Conservation (phyloP, 2,329 filamentous ascomycete genomes). For the Lachnellula willkommii region DNA sequence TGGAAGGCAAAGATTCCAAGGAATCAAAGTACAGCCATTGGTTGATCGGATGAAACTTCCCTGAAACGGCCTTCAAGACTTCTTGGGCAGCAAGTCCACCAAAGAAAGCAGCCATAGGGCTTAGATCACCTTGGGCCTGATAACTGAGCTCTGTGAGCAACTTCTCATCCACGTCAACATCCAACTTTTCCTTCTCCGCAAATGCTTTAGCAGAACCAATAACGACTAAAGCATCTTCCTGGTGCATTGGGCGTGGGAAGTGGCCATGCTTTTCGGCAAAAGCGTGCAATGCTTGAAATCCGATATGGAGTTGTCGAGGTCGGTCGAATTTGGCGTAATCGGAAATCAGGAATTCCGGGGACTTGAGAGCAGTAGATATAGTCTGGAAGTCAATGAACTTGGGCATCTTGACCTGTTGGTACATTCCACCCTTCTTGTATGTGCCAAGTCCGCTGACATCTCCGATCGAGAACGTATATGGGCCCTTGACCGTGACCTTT, state of each 20-base stretch:
- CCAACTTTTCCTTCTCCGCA: constrained; percentile 66
- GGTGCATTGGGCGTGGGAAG: constrained; percentile 77
- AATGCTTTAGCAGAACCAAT: constrained; percentile 70
- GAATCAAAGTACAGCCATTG: constrained; percentile 99
- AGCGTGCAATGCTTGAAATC: constrained; percentile 84
- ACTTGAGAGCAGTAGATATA: constrained; percentile 70
- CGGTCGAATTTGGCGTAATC: constrained; percentile 98
- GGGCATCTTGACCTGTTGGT: constrained; percentile 97
- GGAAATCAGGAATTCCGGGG: constrained; percentile 84
- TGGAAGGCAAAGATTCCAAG: constrained; percentile 84
- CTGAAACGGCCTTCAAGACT: constrained; percentile 92
- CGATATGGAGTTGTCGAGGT: constrained; percentile 84
- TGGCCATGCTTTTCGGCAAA: constrained; percentile 72
- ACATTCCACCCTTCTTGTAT: constrained; percentile 85
- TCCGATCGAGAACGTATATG: constrained; percentile 96
- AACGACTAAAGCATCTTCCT: constrained; percentile 74
- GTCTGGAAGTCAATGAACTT: constrained; percentile 86
- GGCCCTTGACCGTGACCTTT: constrained; percentile 90
- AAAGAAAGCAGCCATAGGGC: constrained; percentile 90
- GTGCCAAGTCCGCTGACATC: constrained; percentile 82
- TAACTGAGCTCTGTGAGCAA: constrained; percentile 88
- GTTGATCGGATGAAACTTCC: constrained; percentile 92
- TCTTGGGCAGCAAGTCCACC: constrained; percentile 92
- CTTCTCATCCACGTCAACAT: constrained; percentile 86
- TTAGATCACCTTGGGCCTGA: constrained; percentile 86